A percentile compares a stretch with the other conserved stretches of the same genome.
These are phyloP conservation scores for Spergularia azorica DNA, from an alignment of 179 eudicot genomes.

Conservation along the genomic window DNA sequence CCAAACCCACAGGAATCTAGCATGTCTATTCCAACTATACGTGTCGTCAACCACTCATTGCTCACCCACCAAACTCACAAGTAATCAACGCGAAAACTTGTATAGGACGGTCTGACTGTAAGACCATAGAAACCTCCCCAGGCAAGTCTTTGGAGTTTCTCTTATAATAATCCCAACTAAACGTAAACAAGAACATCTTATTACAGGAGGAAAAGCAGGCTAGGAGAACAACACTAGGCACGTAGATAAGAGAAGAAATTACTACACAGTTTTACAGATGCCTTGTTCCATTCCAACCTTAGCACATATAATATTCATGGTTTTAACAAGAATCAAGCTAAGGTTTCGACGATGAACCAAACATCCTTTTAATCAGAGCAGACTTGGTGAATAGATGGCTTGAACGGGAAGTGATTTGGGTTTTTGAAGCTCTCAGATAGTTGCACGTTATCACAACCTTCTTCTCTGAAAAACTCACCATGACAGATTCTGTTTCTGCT, in stretches of 20 bases:
- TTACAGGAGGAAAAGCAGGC: not conserved
- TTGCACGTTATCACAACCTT: constrained; percentile 60
- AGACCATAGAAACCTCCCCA: not conserved
- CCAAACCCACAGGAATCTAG: not conserved
- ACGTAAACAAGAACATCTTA: not conserved
- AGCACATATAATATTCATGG: not conserved
- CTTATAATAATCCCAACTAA: not conserved
- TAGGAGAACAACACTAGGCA: not conserved
- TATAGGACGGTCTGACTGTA: not conserved
- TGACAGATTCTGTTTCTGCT: constrained; percentile 67
- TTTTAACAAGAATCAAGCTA: constrained; percentile 10
- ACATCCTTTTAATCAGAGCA: constrained; percentile 38
- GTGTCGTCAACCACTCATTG: too few species aligned
- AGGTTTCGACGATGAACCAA: constrained; percentile 35
- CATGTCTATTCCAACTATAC: not conserved
- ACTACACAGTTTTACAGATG: constrained; percentile 5
- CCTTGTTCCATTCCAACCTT: constrained; percentile 11
- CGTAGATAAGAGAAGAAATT: not conserved
- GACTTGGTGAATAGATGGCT: constrained; percentile 22
- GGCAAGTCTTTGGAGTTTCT: not conserved
- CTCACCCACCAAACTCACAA: not conserved
- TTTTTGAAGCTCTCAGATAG: constrained; percentile 31
- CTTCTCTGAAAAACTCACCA: constrained; percentile 62
- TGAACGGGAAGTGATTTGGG: constrained; percentile 17
- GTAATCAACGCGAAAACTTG: not conserved